phyloP scores from a whole-genome alignment of 2,329 filamentous ascomycete genomes.

The Aspergillus versicolor region DNA sequence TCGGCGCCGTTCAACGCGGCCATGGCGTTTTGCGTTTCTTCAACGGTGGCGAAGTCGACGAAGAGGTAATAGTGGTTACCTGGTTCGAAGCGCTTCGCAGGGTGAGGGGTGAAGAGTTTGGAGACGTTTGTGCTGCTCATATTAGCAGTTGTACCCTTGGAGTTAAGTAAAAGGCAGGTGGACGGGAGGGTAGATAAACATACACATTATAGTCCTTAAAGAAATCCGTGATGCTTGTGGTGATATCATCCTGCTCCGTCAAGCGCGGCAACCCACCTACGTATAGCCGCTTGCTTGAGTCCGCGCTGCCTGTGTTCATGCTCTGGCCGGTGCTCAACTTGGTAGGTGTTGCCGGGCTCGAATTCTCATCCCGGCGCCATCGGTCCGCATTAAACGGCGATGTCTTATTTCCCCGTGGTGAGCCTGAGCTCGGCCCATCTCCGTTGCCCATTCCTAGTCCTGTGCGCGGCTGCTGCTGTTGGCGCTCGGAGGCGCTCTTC shows the following conservation, averaged over 20 bases:
- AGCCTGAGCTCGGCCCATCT: conserved; percentile 3
- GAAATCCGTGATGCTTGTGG: conserved; percentile 44
- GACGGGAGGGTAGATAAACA: conserved; percentile 12
- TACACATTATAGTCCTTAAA: conserved; percentile 48
- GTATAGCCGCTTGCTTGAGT: conserved; percentile 46
- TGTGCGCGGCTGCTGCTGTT: conserved; percentile 17
- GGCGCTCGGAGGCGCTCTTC: conserved; percentile 43
- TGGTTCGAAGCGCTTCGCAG: conserved; percentile 50
- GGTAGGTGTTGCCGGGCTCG: conserved; percentile 27
- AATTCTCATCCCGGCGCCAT: conserved; percentile 44
- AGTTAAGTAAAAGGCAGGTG: not conserved
- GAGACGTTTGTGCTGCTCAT: conserved; percentile 44
- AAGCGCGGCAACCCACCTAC: conserved; percentile 49
- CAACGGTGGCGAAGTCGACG: conserved; percentile 58
- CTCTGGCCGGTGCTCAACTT: conserved; percentile 33
- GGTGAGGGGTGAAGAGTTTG: conserved; percentile 60
- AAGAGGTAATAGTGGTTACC: conserved; percentile 65
- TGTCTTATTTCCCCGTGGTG: conserved; percentile 22
- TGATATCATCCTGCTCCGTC: conserved; percentile 41
- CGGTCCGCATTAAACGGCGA: conserved; percentile 38
- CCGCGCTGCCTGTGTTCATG: conserved; percentile 21
- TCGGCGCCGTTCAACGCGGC: conserved; percentile 41
- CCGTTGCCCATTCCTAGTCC: not conserved
- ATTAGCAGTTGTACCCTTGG: not conserved
- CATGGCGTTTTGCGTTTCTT: conserved; percentile 56